phyloP scores from a whole-genome alignment of 441 rosid species.

The Biscutella auriculata region DNA sequence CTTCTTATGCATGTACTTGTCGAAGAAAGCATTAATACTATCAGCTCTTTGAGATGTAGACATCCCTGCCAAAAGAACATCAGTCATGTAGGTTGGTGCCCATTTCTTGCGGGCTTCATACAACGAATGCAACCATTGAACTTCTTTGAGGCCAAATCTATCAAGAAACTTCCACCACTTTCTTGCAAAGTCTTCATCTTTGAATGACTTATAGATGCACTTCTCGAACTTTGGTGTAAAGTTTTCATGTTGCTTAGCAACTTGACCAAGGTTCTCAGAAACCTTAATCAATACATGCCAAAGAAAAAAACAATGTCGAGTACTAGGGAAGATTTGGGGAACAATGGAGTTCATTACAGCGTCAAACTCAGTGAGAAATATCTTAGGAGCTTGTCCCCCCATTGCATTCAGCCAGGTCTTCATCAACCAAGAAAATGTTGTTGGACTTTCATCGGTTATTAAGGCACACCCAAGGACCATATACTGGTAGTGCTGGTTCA shows the following conservation, averaged over 20 bases:
- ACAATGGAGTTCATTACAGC: slow-evolving; percentile 37
- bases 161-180: slow-evolving; percentile 70
- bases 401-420: slow-evolving; percentile 69
- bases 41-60: slow-evolving; percentile 59
- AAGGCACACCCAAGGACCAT: slow-evolving; percentile 76
- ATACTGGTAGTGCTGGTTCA: slow-evolving; percentile 76
- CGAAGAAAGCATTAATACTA: slow-evolving; percentile 59
- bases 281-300: slow-evolving; percentile 61
- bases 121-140: slow-evolving; percentile 46
- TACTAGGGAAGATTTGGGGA: slow-evolving; percentile 41
- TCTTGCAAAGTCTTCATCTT: slow-evolving; percentile 60
- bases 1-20: slow-evolving; percentile 75
- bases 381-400: slow-evolving; percentile 66
- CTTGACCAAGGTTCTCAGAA: slow-evolving; percentile 52
- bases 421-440: slow-evolving; percentile 69
- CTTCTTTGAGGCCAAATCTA: slow-evolving; percentile 55
- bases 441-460: slow-evolving; percentile 53
- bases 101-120: slow-evolving; percentile 62
- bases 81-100: slow-evolving; percentile 64
- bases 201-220: slow-evolving; percentile 74
- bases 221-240: slow-evolving; percentile 68
- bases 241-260: slow-evolving; percentile 48
- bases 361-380: slow-evolving; percentile 60
- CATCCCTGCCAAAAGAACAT: slow-evolving; percentile 66
- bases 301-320: slow-evolving; percentile 55